Conservation (phyloP, 2,329 filamentous ascomycete species). For the Nemania sp. region DNA sequence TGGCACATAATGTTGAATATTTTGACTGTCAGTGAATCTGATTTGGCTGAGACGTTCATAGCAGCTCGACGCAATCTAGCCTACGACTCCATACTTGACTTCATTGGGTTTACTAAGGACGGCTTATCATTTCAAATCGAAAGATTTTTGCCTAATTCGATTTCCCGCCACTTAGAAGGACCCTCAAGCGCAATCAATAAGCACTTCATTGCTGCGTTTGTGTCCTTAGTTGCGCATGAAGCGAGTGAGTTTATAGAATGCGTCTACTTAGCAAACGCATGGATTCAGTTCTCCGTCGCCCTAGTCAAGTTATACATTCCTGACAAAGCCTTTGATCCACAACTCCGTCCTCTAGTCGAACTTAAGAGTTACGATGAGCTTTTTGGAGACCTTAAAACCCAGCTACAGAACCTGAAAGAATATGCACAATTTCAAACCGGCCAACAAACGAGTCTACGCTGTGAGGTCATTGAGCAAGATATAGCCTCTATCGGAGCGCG, state of each 20-base stretch:
- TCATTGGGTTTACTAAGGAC: constrained; percentile 41
- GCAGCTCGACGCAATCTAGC: constrained; percentile 44
- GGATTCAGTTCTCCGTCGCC: constrained; percentile 80
- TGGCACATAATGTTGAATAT: constrained; percentile 59
- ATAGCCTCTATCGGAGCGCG: constrained; percentile 73
- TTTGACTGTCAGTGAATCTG: constrained; percentile 55
- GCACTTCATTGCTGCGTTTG: constrained; percentile 60
- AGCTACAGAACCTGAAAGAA: constrained; percentile 68
- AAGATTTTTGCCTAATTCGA: constrained; percentile 41
- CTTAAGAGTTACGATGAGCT: constrained; percentile 68
- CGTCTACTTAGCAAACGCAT: constrained; percentile 68
- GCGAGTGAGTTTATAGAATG: constrained; percentile 43
- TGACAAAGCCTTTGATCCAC: constrained; percentile 86
- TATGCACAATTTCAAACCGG: constrained; percentile 79
- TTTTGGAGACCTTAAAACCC: constrained; percentile 64
- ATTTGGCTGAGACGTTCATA: constrained; percentile 48
- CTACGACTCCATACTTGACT: constrained; percentile 29
- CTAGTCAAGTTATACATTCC: constrained; percentile 86
- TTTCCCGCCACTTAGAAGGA: constrained; percentile 38
- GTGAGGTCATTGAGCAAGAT: constrained; percentile 71
- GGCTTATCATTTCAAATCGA: constrained; percentile 48
- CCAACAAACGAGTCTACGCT: constrained; percentile 74
- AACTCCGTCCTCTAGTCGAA: constrained; percentile 74
- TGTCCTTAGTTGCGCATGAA: constrained; percentile 57
- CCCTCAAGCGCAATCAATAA: constrained; percentile 50